phyloP scores from a whole-genome alignment of 345 rosid genomes.

The Eucalyptus leucophloia region DNA sequence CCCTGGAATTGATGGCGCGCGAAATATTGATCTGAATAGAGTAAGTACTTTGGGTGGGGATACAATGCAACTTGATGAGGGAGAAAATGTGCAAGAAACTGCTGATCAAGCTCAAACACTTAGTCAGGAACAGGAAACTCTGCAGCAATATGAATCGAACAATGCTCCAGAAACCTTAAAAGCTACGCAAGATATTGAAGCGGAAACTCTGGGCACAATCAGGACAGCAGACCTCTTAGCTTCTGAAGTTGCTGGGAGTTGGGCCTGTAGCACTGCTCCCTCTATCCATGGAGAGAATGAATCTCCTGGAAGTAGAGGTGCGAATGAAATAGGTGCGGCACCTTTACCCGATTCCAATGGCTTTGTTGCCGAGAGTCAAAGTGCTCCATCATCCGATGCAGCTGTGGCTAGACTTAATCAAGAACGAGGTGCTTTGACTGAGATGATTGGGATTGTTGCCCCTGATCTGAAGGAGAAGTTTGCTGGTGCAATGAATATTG shows the following conservation, averaged over 20 bases:
- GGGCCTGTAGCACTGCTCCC: conserved; percentile 84
- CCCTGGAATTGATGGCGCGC: conserved; percentile 28
- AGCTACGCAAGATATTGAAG: conserved; percentile 46
- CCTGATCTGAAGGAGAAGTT: conserved; percentile 51
- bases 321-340: conserved; percentile 15
- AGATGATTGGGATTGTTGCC: conserved; percentile 56
- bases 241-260: conserved; percentile 84
- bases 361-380: conserved; percentile 52
- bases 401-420: conserved; percentile 7
- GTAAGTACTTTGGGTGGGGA: conserved; percentile 36
- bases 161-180: conserved; percentile 21
- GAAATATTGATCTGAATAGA: conserved; percentile 22
- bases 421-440: conserved; percentile 35
- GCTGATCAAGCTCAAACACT: conserved; percentile 14
- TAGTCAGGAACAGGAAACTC: background rate
- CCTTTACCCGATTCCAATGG: conserved; percentile 26
- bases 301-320: conserved; percentile 34
- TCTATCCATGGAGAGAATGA: conserved; percentile 72
- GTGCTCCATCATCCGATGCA: conserved; percentile 25
- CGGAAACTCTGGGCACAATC: conserved; percentile 50
- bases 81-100: conserved; percentile 31
- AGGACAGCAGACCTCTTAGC: conserved; percentile 75
- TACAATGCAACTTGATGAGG: conserved; percentile 80
- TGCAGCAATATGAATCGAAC: conserved; percentile 6
- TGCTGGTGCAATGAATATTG: conserved; percentile 7